These are phyloP conservation scores for Aegilops tauschii DNA, from an alignment of 176 grass and related monocot species.

Conservation along the genomic window DNA sequence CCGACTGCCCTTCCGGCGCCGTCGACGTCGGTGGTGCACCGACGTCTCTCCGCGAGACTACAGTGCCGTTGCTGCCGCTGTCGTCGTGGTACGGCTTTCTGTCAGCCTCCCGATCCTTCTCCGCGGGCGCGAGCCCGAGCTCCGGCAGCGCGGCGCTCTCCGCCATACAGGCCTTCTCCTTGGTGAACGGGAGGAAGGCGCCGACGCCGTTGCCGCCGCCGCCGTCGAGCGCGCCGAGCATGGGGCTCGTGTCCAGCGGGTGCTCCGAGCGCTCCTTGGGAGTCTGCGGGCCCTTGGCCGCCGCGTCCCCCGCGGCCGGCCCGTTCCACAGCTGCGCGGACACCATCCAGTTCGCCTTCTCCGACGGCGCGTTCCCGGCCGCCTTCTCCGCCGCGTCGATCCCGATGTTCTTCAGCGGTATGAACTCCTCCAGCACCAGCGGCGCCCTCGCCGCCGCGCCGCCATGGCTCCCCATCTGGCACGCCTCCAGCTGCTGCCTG, in stretches of 20 bases:
- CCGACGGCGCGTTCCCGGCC: slow-evolving; percentile 41
- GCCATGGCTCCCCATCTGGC: slow-evolving; percentile 55
- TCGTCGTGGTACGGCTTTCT: slow-evolving; percentile 38
- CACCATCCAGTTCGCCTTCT: slow-evolving; percentile 98
- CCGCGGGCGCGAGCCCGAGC: slow-evolving; percentile 60
- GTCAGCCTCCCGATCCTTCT: slow-evolving; percentile 54
- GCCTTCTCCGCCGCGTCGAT: slow-evolving; percentile 51
- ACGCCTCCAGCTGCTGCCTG: slow-evolving; percentile 77
- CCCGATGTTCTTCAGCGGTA: slow-evolving; percentile 72
- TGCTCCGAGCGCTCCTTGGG: slow-evolving; percentile 55
- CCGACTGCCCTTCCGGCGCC: slow-evolving; percentile 31
- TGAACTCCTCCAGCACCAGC: slow-evolving; percentile 85
- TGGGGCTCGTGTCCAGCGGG: slow-evolving; percentile 55
- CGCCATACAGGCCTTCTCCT: slow-evolving; percentile 53
- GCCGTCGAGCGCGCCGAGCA: slow-evolving; percentile 37
- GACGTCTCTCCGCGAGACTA: slow-evolving; percentile 28
- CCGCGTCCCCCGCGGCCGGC: slow-evolving; percentile 24
- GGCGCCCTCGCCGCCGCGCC: slow-evolving; percentile 39
- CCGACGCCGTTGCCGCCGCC: slow-evolving; percentile 56
- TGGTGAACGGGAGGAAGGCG: slow-evolving; percentile 91
- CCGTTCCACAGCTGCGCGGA: slow-evolving; percentile 95
- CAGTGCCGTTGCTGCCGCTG: slow-evolving; percentile 19
- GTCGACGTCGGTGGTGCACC: slow-evolving; percentile 34
- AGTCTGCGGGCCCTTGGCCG: slow-evolving; percentile 47
- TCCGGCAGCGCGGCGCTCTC: slow-evolving; percentile 45